Base-by-base conservation (phyloP, 2,329 filamentous ascomycete species). In the Epichloe scottii region DNA sequence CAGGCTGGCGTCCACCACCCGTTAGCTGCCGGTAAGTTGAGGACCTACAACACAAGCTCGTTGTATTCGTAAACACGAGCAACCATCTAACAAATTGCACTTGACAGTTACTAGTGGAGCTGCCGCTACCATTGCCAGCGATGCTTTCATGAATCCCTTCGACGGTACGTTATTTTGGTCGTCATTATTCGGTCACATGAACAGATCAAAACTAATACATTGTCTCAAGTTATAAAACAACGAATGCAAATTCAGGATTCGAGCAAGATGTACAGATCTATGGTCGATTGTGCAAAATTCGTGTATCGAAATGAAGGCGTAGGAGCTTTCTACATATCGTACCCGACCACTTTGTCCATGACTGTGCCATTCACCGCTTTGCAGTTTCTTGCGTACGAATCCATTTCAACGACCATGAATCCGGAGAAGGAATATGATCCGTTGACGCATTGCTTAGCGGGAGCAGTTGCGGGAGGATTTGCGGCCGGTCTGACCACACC, bases 71-170 rank as follows among this genome's bases (percentile, higher is more conserved):
- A 3, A 5, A 14, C 26, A 17, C 38, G 12, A 37, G 2, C 15
- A 38, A n/a, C 50, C 23, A n/a, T 41, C 52, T 55, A 47, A 54
- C 30, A 1, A 10, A 4, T 12, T 17, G 10, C 15, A 10, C 21
- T 39, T 26, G 3, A 41, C 65, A 95, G 93, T 89, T 55, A 85
- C 89, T 56, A 95, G 89, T 65, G 93, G 93, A 69, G 91, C 93
- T 54, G 87, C 87, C 60, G 93, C 93, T 57, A 97, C 93, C 7
- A 96, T 97, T 66, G 88, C 91, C 37, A 96, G 90, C 67, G 93
- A 98, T 74, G 93, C 93, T 50, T 81, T 98, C 58, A 98, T 98
- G 93, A 98, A 97, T 65, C 93, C 93, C 21, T 98, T 98, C 66
- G 93, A 98, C 72, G 89, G 89, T 95, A 78, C 62, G 80, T 21